These are phyloP conservation scores for Pyrenophora graminea DNA, from an alignment of 2,329 filamentous ascomycete genomes.

Conservation along the genomic window DNA sequence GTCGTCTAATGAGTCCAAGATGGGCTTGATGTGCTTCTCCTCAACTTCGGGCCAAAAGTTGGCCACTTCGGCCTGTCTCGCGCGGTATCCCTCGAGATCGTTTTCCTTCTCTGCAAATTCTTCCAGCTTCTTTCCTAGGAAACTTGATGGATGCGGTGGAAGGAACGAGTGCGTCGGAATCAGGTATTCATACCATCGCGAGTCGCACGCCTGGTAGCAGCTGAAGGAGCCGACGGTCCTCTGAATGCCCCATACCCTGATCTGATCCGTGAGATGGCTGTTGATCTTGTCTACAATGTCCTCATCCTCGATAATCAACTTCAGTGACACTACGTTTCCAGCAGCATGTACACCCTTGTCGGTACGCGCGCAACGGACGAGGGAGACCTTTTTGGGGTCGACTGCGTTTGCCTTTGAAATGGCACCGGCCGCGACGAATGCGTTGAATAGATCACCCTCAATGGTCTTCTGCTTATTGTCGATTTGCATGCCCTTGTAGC, in stretches of 20 bases:
- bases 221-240: slow-evolving; percentile 89
- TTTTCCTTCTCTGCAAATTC: slow-evolving; percentile 75
- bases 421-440: slow-evolving; percentile 86
- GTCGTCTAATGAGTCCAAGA: slow-evolving; percentile 64
- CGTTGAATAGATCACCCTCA: slow-evolving; percentile 90
- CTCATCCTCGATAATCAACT: slow-evolving; percentile 91
- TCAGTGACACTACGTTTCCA: slow-evolving; percentile 91
- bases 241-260: slow-evolving; percentile 92
- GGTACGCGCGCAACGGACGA: slow-evolving; percentile 91
- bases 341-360: slow-evolving; percentile 98
- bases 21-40: slow-evolving; percentile 75
- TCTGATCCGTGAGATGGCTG: slow-evolving; percentile 79
- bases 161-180: slow-evolving; percentile 92
- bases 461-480: slow-evolving; percentile 80
- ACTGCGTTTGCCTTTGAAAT: slow-evolving; percentile 97
- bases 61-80: slow-evolving; percentile 75
- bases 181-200: slow-evolving; percentile 94
- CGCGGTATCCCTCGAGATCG: slow-evolving; percentile 69
- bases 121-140: slow-evolving; percentile 79
- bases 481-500: slow-evolving; percentile 97
- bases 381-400: slow-evolving; percentile 93
- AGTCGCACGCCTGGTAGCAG: slow-evolving; percentile 93
- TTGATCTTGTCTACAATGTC: slow-evolving; percentile 93
- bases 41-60: slow-evolving; percentile 84
- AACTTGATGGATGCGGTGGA: slow-evolving; percentile 88